Percentiles rank a stretch among this genome's conserved stretches.
phyloP scores from a whole-genome alignment of 768 basidiomycete genomes.

The Calvatia gigantea region DNA sequence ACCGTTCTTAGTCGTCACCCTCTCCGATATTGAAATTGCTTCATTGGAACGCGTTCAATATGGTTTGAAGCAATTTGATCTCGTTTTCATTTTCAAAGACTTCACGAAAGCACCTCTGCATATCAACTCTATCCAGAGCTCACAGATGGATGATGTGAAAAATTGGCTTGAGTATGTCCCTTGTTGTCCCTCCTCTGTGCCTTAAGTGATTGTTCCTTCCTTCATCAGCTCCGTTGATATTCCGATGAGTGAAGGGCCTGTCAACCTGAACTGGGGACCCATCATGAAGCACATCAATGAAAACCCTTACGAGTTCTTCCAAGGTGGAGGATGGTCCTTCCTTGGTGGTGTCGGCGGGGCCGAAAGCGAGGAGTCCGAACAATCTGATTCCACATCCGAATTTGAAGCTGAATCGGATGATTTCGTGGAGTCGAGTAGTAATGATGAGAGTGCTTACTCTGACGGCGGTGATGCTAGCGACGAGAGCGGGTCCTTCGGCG shows the following conservation, averaged over 20 bases:
- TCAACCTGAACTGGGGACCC: conserved; percentile 96
- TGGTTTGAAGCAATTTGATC: conserved; percentile 93
- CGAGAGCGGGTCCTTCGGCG: conserved; percentile 60
- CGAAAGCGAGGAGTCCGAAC: conserved; percentile 47
- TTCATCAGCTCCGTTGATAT: conserved; percentile 89
- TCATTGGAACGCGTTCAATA: conserved; percentile 97
- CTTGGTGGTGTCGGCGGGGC: conserved; percentile 68
- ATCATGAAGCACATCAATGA: conserved; percentile 99
- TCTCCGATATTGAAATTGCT: conserved; percentile 93
- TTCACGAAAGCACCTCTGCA: conserved; percentile 90
- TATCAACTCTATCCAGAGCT: conserved; percentile 92
- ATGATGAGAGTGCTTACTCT: conserved; percentile 63
- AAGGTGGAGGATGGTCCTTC: conserved; percentile 94
- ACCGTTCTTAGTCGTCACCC: conserved; percentile 93
- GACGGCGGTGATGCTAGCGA: conserved; percentile 62
- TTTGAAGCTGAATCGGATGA: conserved; percentile 58
- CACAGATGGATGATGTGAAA: conserved; percentile 94
- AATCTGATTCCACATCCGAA: conserved; percentile 48
- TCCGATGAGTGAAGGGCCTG: conserved; percentile 89
- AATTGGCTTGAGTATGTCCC: conserved; percentile 95
- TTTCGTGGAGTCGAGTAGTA: conserved; percentile 49
- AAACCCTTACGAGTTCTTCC: conserved; percentile 93
- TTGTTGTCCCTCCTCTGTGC: conserved; percentile 1
- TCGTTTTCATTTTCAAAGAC: conserved; percentile 96
- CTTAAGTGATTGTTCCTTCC: conserved; percentile 11